Base-by-base conservation (phyloP, 2,329 filamentous ascomycete genomes). In the Aspergillus bombycis region DNA sequence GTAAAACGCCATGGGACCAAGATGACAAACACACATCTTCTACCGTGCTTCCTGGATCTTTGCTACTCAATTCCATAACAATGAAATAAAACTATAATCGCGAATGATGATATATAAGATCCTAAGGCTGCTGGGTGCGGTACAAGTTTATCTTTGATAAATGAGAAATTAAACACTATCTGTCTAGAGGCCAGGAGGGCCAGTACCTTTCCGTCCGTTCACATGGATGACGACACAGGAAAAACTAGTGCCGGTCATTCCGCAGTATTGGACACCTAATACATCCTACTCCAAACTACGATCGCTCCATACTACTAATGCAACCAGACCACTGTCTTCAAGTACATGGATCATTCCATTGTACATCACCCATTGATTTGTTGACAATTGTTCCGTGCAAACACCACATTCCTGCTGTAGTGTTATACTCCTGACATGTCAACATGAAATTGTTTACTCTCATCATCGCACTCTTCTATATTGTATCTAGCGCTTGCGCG, bases 381-480 rank as follows among this genome's bases (percentile, higher is more conserved):
- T 38, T 41, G 12, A 12, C n/a, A 23, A 57, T 41, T 38, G 30
- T 45, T 12, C 43, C 26, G 52, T 58, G 16, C 28, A 30, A 28
- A 28, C 28, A 23, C 41, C 43, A 50, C 28, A 26, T 21, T 30
- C n/a, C 56, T 34, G 43, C 30, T 48, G 26, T 46, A 55, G 32
- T 53, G 41, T 32, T 52, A 16, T n/a, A 38, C 21, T 26, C 4
- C 52, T 54, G 54, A 34, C 54, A 65, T 65, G 63, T 38, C 57
- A 77, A 71, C 53, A 79, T 79, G 77, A 78, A 73, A 65, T 63
- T 71, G 56, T 69, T 75, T 60, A 65, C 65, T 19, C 59, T 73
- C 28, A 41, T 77, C 36, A 59, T 73, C 55, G 86, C 90, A 59
- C 50, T 76, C 3, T 64, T 75, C 32, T 77, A 70, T 50, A 63